Percentiles rank a stretch among this genome's conserved stretches.
Evolutionary conservation across 108 stramenopile species (phyloP).

Genomic region (Fistulifera pelliculosa): DNA sequence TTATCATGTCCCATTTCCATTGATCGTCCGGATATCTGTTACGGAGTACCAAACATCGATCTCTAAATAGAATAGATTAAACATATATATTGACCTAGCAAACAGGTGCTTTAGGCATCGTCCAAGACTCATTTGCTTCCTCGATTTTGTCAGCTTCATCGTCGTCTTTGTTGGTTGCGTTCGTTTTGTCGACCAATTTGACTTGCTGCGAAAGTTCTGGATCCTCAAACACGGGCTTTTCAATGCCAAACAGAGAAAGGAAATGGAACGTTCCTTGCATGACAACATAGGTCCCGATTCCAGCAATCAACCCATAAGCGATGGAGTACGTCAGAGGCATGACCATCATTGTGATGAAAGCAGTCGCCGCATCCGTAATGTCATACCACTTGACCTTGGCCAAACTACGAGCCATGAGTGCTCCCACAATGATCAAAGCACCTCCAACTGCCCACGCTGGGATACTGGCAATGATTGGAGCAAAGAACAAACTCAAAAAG

Average conservation of each 20-base stretch:
- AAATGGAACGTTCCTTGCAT: slow-evolving; percentile 22
- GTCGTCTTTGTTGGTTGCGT: no score
- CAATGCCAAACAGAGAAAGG: slow-evolving; percentile 25
- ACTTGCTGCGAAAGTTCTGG: neutral
- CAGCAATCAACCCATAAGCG: slow-evolving; percentile 69
- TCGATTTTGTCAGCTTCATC: no score
- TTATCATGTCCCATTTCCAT: no score
- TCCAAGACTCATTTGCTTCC: no score
- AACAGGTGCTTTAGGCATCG: no score
- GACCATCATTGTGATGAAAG: slow-evolving; percentile 72
- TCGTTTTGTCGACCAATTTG: no score
- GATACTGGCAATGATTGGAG: slow-evolving; percentile 73
- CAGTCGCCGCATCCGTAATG: slow-evolving; percentile 56
- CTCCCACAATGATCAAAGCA: slow-evolving; percentile 66
- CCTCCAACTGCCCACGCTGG: slow-evolving; percentile 83
- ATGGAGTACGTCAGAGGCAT: slow-evolving; percentile 83
- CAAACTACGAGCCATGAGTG: slow-evolving; percentile 52
- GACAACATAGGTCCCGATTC: slow-evolving; percentile 25
- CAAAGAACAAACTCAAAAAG: slow-evolving; percentile 58
- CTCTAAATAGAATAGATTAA: no score
- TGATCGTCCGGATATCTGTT: no score
- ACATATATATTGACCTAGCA: no score
- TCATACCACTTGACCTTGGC: slow-evolving; percentile 64
- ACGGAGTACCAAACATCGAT: no score
- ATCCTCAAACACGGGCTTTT: slow-evolving; percentile 10